Evolutionary conservation across 257 asterid genomes (phyloP), one percentile per base, ranked within the genome.

Genomic region (Marsdenia floribunda): DNA sequence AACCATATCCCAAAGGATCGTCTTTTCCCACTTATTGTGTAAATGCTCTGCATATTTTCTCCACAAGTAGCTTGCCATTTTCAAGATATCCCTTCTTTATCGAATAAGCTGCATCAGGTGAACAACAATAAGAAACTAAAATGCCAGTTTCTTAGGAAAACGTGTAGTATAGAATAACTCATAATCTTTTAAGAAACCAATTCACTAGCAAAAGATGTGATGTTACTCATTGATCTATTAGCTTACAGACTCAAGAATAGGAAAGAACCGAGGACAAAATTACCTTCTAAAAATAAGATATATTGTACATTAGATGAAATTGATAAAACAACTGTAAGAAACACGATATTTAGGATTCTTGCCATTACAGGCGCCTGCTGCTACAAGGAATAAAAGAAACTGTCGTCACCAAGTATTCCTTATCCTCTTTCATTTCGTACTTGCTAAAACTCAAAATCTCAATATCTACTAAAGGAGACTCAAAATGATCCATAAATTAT

Each of bases 1-100:
- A 59, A 90, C 85, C 97, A 90, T 91, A 83, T 93, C 96, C 98
- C 98, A 93, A 0, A 93, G 87, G 76, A 91, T 80, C 13, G 89
- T 90, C 81, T 83, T 93, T 80, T 91, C 92, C 96, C 97, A 89
- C 77, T 87, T 93, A 37, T 85, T 80, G 76, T 85, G 81, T 77
- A 91, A 80, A 85, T 91, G 80, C 80, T 93, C 97, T 0, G 94
- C 93, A 72, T 91, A 93, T 82, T 92, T 93, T 85, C 96, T 88
- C 97, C 97, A 93, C 16, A 91, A 66, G 79, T 90, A 93, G 80
- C 89, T 88, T 15, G 90, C 75, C 96, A 87, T 88, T 75, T 55
- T 80, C 73, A 61, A 59, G 29, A 18, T 35, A 26, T 13, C 76
- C 78, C 44, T 68, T 65, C 68, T 42, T 22, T 58, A 29, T 59